These are phyloP conservation scores for Cupressus sempervirens DNA, from an alignment of 75 land plant species.

Conservation along the genomic window DNA sequence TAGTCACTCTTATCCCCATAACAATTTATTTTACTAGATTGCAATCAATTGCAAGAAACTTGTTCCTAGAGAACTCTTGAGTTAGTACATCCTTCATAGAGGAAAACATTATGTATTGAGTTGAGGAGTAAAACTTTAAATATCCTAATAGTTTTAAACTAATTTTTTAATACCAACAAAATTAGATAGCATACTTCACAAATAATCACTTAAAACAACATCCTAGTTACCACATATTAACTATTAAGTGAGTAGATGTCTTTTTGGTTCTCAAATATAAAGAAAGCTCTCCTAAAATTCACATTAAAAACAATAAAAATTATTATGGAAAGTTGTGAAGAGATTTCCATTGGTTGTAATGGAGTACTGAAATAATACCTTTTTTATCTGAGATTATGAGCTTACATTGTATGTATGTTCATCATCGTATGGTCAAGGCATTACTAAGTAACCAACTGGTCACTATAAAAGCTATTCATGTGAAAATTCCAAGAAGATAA, in stretches of 20 bases:
- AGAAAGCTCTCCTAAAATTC: not conserved
- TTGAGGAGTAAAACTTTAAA: not conserved
- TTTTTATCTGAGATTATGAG: no score
- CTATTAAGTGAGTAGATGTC: not conserved
- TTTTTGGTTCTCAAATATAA: not conserved
- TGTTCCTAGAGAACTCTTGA: slow-evolving; percentile 95
- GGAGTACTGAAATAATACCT: no score
- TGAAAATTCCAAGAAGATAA: no score
- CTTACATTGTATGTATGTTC: no score
- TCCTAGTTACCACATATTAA: not conserved
- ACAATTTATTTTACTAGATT: slow-evolving; percentile 84
- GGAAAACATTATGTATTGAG: not conserved
- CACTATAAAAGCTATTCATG: no score
- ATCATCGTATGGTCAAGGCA: no score
- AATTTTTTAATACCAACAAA: not conserved
- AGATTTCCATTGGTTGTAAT: no score
- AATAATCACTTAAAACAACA: not conserved
- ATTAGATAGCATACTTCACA: not conserved
- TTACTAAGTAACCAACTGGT: no score
- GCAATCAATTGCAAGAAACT: slow-evolving; percentile 86
- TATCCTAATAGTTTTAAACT: not conserved
- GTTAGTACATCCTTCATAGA: slow-evolving; percentile 86
- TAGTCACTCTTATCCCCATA: slow-evolving; percentile 88
- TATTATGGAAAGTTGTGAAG: no score
- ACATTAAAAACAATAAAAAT: no score